Conservation (phyloP, 2,329 filamentous ascomycete species). For the Xylariaceae sp. region DNA sequence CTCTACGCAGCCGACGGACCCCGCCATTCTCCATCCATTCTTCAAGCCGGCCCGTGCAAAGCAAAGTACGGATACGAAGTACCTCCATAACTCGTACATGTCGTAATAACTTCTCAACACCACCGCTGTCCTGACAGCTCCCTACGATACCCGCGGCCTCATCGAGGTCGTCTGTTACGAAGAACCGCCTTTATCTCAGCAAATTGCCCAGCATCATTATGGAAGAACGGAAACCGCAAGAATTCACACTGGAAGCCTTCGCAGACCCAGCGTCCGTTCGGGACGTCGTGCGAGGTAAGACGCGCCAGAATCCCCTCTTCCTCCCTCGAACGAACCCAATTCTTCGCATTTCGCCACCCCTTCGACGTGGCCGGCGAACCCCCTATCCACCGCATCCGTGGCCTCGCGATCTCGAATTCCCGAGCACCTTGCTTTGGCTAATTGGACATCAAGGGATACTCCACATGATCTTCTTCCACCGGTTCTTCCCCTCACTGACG, state of each 20-base stretch:
- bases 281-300: slow-evolving; percentile 84
- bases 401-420: slow-evolving; percentile 20
- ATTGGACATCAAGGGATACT: slow-evolving; percentile 62
- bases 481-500: slow-evolving; percentile 84
- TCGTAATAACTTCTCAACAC: slow-evolving; percentile 8
- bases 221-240: slow-evolving; percentile 60
- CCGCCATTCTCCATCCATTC: slow-evolving; percentile 6
- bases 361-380: neutral
- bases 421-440: neutral
- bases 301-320: slow-evolving; percentile 4
- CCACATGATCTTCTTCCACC: slow-evolving; percentile 98
- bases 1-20: neutral
- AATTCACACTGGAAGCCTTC: slow-evolving; percentile 92
- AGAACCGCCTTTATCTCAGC: neutral
- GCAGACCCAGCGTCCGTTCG: slow-evolving; percentile 85
- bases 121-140: slow-evolving; percentile 10
- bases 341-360: slow-evolving; percentile 9
- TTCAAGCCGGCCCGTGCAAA: neutral
- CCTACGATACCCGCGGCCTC: slow-evolving; percentile 8
- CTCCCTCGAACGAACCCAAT: neutral
- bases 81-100: neutral
- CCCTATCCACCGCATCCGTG: slow-evolving; percentile 3
- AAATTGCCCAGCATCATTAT: slow-evolving; percentile 31
- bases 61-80: neutral
- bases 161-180: slow-evolving; percentile 11